Percentiles rank a stretch among this genome's conserved stretches.
Conservation (phyloP, 371 early-diverging fungal species). For the Syncephalastrum racemosum region DNA sequence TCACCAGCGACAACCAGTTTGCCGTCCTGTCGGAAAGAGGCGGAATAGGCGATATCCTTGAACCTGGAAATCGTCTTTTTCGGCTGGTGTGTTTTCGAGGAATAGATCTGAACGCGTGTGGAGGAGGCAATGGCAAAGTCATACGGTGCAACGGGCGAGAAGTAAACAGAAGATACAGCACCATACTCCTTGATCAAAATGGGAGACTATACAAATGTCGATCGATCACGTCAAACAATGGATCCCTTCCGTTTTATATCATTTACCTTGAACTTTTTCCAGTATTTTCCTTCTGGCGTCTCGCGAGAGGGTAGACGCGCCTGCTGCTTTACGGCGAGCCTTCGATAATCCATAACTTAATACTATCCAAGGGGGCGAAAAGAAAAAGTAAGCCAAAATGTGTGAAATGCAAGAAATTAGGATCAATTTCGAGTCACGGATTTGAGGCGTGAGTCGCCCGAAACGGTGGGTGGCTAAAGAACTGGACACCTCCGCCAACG, state of each 20-base stretch:
- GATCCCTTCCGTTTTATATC: background rate
- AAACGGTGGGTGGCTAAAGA: background rate
- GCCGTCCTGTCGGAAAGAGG: slow-evolving; percentile 82
- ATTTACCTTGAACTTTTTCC: slow-evolving; percentile 80
- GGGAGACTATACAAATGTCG: slow-evolving; percentile 59
- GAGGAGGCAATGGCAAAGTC: slow-evolving; percentile 90
- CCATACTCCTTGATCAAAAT: slow-evolving; percentile 87
- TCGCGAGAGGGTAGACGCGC: slow-evolving; percentile 51
- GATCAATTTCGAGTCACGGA: too few relatives aligned
- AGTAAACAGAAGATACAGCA: slow-evolving; percentile 80
- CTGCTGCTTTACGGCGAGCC: slow-evolving; percentile 59
- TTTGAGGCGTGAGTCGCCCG: too few relatives aligned
- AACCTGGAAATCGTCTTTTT: slow-evolving; percentile 91
- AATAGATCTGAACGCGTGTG: slow-evolving; percentile 90
- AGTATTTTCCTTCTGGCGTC: slow-evolving; percentile 74
- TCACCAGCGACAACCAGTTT: slow-evolving; percentile 93
- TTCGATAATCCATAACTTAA: slow-evolving; percentile 50
- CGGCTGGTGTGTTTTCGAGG: slow-evolving; percentile 71
- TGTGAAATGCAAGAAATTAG: background rate
- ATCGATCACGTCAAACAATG: background rate
- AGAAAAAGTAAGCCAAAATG: background rate
- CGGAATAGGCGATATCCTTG: slow-evolving; percentile 83
- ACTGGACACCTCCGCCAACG: background rate
- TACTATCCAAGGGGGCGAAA: background rate
- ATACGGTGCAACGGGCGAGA: slow-evolving; percentile 81